These are phyloP conservation scores for Ogataea zsoltii DNA, from an alignment of 805 yeast genomes.

Conservation along the genomic window DNA sequence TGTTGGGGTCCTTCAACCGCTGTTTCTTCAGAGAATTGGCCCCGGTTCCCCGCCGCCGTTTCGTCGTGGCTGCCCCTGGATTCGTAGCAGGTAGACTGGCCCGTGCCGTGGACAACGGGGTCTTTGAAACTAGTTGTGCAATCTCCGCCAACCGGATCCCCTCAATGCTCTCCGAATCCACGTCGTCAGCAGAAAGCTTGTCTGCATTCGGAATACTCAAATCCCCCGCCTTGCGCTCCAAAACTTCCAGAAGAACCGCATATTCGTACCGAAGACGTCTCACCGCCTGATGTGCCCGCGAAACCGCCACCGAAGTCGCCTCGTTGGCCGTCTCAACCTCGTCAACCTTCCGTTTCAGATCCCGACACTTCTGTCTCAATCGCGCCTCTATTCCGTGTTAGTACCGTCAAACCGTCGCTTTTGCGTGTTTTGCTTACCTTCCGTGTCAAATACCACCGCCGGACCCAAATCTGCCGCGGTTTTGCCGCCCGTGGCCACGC, in stretches of 20 bases:
- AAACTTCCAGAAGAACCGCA: constrained; percentile 72
- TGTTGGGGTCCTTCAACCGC: constrained; percentile 70
- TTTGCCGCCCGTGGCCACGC: neutral
- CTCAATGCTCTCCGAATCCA: constrained; percentile 31
- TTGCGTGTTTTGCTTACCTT: constrained; percentile 14
- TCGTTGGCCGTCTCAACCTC: constrained; percentile 81
- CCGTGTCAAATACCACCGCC: constrained; percentile 12
- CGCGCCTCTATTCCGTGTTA: constrained; percentile 31
- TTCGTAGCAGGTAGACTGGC: constrained; percentile 14
- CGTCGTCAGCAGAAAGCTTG: constrained; percentile 24
- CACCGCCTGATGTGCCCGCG: constrained; percentile 73
- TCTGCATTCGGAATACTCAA: constrained; percentile 28
- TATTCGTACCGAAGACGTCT: constrained; percentile 82
- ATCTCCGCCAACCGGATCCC: constrained; percentile 29
- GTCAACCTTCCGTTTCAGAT: constrained; percentile 63
- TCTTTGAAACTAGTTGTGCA: constrained; percentile 27
- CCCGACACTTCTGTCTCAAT: constrained; percentile 67
- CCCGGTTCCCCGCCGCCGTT: constrained; percentile 33
- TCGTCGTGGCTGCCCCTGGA: constrained; percentile 23
- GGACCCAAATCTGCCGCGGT: neutral
- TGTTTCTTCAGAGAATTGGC: constrained; percentile 29
- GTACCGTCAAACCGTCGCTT: neutral
- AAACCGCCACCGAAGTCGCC: constrained; percentile 69
- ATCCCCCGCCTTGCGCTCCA: constrained; percentile 56
- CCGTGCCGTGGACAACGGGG: constrained; percentile 28